Conservation (phyloP, 352 stramenopile species). For the Pythium angustatum region DNA sequence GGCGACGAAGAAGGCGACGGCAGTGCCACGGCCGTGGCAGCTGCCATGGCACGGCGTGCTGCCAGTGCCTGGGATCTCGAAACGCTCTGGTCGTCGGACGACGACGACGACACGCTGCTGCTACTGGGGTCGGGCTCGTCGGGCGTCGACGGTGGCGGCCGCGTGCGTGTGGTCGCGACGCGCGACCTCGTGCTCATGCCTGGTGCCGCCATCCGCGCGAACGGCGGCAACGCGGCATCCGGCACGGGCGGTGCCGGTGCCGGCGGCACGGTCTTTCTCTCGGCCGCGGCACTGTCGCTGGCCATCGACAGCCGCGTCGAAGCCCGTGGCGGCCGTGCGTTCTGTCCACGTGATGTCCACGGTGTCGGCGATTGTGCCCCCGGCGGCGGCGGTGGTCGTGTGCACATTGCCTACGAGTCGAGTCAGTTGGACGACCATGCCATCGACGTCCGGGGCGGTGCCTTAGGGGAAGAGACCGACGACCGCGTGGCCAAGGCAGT, state of each 20-base stretch:
- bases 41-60: slow-evolving; percentile 11
- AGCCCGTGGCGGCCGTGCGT: slow-evolving; percentile 53
- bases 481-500: slow-evolving; percentile 34
- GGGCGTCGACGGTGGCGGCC: slow-evolving; percentile 37
- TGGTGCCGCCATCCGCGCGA: slow-evolving; percentile 47
- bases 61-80: slow-evolving; percentile 48
- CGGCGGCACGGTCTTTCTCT: slow-evolving; percentile 56
- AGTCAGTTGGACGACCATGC: slow-evolving; percentile 57
- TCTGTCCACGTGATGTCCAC: slow-evolving; percentile 37
- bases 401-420: slow-evolving; percentile 70
- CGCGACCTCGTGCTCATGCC: slow-evolving; percentile 72
- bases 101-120: slow-evolving; percentile 27
- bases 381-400: slow-evolving; percentile 59
- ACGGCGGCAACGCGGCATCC: slow-evolving; percentile 39
- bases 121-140: slow-evolving; percentile 48
- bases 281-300: slow-evolving; percentile 49
- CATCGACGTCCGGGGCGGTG: slow-evolving; percentile 59
- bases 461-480: slow-evolving; percentile 20
- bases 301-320: slow-evolving; percentile 32
- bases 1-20: too few species aligned
- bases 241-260: slow-evolving; percentile 45
- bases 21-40: slow-evolving; percentile 16
- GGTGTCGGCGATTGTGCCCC: slow-evolving; percentile 49
- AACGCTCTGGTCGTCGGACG: slow-evolving; percentile 35
- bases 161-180: slow-evolving; percentile 65